Base-by-base conservation (phyloP, 768 basidiomycete species). In the Dendrothele bispora region DNA sequence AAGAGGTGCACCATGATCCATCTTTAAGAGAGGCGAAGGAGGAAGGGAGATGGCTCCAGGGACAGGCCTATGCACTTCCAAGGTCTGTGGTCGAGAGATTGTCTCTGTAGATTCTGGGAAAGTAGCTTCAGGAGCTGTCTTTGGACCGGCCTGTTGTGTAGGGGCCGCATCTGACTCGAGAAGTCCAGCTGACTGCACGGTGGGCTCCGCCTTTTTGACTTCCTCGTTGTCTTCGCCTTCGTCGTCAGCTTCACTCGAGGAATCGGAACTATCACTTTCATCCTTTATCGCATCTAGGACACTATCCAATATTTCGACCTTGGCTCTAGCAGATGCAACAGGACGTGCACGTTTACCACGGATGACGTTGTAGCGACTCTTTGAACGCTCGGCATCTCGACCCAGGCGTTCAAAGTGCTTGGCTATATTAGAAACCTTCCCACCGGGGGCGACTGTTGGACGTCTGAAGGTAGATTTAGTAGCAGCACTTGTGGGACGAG, bases 281-380 rank as follows among this genome's bases (percentile, higher is more conserved):
- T 91, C 90, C 43, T 78, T 78, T 61, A 97, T 89, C 2, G 90
- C 95, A 58, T 97, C 94, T 61, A 88, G 86, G 58, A 97, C 80
- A 58, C 91, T 94, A 44, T 90, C 86, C 21, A 97, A 76, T 26
- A 97, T 79, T 60, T 94, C 85, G 1, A 95, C 91, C 57, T 85
- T 92, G 14, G 91, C 93, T 37, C 85, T 81, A 14, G 94, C 87
- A 21, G 86, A 86, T 17, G 89, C 88, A 12, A 98, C 91, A 11
- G 97, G 95, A 26, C 95, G 86, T 17, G 91, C 89, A 37, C 88
- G 83, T 53, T 83, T 86, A 10, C 88, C 89, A 29, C 92, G 81
- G 59, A 94, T 89, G 45, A 93, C 82, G n/a, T 85, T 80, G 58
- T 95, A 90, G 20, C 88, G 81, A 46, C 84, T 79, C 58, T 82